Base-by-base conservation (phyloP, 2,329 filamentous ascomycete genomes). In the Phymatotrichopsis omnivora region DNA sequence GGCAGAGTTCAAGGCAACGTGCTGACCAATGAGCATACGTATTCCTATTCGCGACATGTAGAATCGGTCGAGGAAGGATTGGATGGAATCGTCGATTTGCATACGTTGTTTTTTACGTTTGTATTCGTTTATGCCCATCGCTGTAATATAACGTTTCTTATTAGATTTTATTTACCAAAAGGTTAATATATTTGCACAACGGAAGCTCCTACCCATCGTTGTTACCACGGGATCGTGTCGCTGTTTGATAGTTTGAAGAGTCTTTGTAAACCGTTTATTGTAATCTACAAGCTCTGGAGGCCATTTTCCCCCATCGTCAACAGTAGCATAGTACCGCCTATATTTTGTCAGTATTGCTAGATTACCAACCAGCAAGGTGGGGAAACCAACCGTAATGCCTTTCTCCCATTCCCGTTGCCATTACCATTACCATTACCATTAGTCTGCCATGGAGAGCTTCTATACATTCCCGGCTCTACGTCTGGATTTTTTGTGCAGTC, bases 11-110 rank as follows among this genome's bases (percentile, higher is more conserved):
- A 98, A 72, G 49, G 91, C 91, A 60, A 98, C 94, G 69, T 98
- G 91, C 65, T 98, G 91, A 42, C 91, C 91, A 59, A 98, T 95
- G 39, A 98, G 78, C 91, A 98, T 98, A 58, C 91, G 84, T 58
- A 98, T 98, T 56, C 91, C 91, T 61, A 98, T 98, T 53, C 91
- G 85, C 33, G 87, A 95, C 91, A 98, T 98, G 72, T 98, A 98
- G 67, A 98, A 98, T 49, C 91, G 84, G 67, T 98, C 91, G 56
- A 98, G 77, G 70, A 98, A 98, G 44, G 85, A 81, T 65, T 98
- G 91, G 49, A 98, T 95, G 58, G 87, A 93, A 63, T 87, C 81
- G 67, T 96, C 91, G 60, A 98, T 98, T 63, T 96, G 91, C 81
- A 96, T 91, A 42, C 91, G 79, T 72, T 98, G 91, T 52, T 86